Percentiles rank a stretch among this genome's conserved stretches.
Evolutionary conservation across 2,329 filamentous ascomycete genomes (phyloP).

Genomic region (Cryphonectria naterciae): DNA sequence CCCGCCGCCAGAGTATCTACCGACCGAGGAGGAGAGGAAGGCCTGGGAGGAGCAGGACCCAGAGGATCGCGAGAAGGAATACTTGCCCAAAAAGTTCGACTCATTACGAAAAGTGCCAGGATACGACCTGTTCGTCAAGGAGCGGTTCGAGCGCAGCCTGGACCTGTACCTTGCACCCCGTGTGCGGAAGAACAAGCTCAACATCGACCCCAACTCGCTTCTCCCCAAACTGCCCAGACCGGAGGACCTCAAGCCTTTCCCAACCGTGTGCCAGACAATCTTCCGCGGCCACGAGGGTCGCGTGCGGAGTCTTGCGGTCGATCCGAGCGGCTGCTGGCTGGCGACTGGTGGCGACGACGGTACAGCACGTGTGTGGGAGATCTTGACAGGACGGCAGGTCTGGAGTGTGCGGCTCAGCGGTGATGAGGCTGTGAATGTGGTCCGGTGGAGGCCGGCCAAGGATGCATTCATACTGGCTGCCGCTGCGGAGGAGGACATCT

Average conservation of each 20-base stretch:
- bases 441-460: slow-evolving; percentile 86
- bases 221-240: slow-evolving; percentile 92
- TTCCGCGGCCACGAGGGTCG: slow-evolving; percentile 88
- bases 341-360: slow-evolving; percentile 95
- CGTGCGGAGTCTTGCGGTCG: slow-evolving; percentile 82
- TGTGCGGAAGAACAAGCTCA: slow-evolving; percentile 89
- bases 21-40: slow-evolving; percentile 80
- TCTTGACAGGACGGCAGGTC: slow-evolving; percentile 82
- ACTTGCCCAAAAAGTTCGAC: slow-evolving; percentile 79
- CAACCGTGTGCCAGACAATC: slow-evolving; percentile 83
- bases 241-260: slow-evolving; percentile 93
- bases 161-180: slow-evolving; percentile 91
- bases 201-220: slow-evolving; percentile 92
- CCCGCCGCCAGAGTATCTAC: slow-evolving; percentile 91
- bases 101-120: slow-evolving; percentile 90
- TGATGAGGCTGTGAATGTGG: slow-evolving; percentile 80
- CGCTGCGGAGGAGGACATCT: slow-evolving; percentile 82
- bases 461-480: slow-evolving; percentile 83
- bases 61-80: slow-evolving; percentile 89
- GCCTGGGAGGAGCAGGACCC: slow-evolving; percentile 85
- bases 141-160: slow-evolving; percentile 92
- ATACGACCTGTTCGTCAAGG: slow-evolving; percentile 88
- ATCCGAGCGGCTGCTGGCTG: slow-evolving; percentile 82
- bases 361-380: slow-evolving; percentile 86
- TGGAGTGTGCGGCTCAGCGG: slow-evolving; percentile 81